A percentile compares a stretch with the other conserved stretches of the same genome.
phyloP scores from a whole-genome alignment of 305 asterid genomes.

The Rubia balearica region DNA sequence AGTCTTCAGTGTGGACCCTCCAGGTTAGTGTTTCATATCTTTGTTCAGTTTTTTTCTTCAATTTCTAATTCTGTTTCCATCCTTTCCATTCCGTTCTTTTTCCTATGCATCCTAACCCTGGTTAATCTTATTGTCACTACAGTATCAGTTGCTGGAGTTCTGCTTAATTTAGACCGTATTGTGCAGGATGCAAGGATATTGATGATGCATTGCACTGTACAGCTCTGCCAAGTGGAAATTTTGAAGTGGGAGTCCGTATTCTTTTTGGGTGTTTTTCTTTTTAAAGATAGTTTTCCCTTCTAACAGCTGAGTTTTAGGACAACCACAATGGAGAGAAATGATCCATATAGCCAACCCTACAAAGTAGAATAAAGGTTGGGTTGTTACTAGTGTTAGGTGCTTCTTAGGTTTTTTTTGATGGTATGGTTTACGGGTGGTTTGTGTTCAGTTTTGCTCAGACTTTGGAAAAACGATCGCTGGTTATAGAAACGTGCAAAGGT shows the following conservation, averaged over 20 bases:
- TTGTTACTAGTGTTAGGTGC: not conserved
- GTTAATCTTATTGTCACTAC: slow-evolving; percentile 2
- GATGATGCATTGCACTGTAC: slow-evolving; percentile 97
- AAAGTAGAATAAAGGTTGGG: not conserved
- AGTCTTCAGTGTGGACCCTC: slow-evolving; percentile 99
- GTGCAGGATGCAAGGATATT: slow-evolving; percentile 95
- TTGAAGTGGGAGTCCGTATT: slow-evolving; percentile 99
- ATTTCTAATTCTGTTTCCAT: not conserved
- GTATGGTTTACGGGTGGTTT: not conserved
- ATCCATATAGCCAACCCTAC: not conserved
- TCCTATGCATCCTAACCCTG: slow-evolving; percentile 13
- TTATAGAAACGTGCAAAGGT: not conserved
- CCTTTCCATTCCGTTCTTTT: slow-evolving; percentile 1
- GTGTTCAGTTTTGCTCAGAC: not conserved
- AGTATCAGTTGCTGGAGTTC: slow-evolving; percentile 10
- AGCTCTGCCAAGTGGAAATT: slow-evolving; percentile 82
- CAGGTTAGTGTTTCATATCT: slow-evolving; percentile 49
- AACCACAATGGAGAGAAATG: not conserved
- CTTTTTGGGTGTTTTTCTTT: slow-evolving; percentile 37
- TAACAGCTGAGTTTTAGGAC: not conserved
- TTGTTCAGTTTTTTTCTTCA: not conserved
- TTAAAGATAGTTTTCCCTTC: not conserved
- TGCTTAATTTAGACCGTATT: slow-evolving; percentile 13
- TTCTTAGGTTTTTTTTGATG: not conserved
- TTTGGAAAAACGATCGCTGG: not conserved